A percentile compares a stretch with the other conserved stretches of the same genome.
Evolutionary conservation across 192 early-diverging fungal genomes (phyloP).

Genomic region (Gaertneriomyces sp.): DNA sequence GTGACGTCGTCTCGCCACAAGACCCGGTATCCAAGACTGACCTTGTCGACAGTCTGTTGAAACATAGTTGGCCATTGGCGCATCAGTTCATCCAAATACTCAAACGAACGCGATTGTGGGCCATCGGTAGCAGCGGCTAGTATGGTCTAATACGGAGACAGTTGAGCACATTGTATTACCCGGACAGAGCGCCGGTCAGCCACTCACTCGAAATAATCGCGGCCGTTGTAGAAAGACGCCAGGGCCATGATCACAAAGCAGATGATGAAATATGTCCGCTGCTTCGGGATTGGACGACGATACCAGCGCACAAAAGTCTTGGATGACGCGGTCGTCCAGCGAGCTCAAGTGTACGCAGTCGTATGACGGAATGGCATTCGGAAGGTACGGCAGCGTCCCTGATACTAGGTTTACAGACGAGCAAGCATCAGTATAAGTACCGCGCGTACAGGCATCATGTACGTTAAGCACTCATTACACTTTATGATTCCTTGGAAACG

Average conservation of each 20-base stretch:
- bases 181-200: no score
- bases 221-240: constrained; percentile 33
- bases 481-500: neutral
- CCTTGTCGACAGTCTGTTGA: constrained; percentile 2
- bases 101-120: neutral
- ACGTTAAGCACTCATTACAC: neutral
- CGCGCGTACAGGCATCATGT: neutral
- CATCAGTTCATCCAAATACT: constrained; percentile 17
- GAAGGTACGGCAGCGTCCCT: constrained; percentile 19
- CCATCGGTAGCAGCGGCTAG: neutral
- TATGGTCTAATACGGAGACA: neutral
- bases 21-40: no score
- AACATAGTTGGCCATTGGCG: constrained; percentile 6
- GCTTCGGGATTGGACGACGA: neutral
- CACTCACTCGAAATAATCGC: constrained; percentile 29
- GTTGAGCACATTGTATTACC: neutral
- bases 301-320: constrained; percentile 28
- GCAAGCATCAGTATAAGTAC: neutral
- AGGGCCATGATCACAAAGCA: constrained; percentile 32
- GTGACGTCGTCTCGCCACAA: no score
- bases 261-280: constrained; percentile 21
- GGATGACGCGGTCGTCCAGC: constrained; percentile 29
- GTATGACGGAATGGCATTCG: constrained; percentile 29
- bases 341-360: constrained; percentile 24
- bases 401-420: neutral